A percentile compares a stretch with the other conserved stretches of the same genome.
These are phyloP conservation scores for Lomentospora prolificans DNA, from an alignment of 2,329 filamentous ascomycete species.

Conservation along the genomic window DNA sequence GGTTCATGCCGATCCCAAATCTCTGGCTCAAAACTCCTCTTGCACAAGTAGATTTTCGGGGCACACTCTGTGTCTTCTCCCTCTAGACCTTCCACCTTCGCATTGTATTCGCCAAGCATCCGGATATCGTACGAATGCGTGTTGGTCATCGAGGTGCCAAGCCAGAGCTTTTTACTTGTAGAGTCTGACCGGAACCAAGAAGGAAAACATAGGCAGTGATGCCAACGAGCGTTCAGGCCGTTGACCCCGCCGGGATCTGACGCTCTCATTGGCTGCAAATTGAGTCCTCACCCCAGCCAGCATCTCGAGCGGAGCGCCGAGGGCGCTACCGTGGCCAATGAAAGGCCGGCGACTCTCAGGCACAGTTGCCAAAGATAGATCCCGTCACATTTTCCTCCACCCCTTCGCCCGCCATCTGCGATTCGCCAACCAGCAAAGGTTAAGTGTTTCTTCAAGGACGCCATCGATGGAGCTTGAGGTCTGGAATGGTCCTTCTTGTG, in stretches of 20 bases:
- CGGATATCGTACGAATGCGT: background rate
- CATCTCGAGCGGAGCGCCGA: background rate
- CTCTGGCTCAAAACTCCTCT: background rate
- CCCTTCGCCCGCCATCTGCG: background rate
- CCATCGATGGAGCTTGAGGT: background rate
- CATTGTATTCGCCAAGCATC: background rate
- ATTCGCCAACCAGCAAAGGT: background rate
- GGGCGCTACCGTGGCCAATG: slow-evolving; percentile 6
- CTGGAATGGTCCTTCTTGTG: background rate
- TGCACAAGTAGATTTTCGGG: no score
- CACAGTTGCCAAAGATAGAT: slow-evolving; percentile 7
- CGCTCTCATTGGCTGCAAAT: background rate
- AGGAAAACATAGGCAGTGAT: background rate
- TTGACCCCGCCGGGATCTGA: background rate
- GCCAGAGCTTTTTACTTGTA: background rate
- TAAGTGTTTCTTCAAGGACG: background rate
- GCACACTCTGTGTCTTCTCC: no score
- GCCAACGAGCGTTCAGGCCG: background rate
- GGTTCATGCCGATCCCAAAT: background rate
- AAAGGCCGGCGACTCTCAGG: background rate
- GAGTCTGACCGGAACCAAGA: background rate
- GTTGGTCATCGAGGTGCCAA: no score
- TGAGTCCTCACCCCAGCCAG: background rate
- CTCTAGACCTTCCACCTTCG: background rate
- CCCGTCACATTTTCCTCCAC: slow-evolving; percentile 4